Evolutionary conservation across 2,329 filamentous ascomycete species (phyloP).

Genomic region (Neospermospora avenae): DNA sequence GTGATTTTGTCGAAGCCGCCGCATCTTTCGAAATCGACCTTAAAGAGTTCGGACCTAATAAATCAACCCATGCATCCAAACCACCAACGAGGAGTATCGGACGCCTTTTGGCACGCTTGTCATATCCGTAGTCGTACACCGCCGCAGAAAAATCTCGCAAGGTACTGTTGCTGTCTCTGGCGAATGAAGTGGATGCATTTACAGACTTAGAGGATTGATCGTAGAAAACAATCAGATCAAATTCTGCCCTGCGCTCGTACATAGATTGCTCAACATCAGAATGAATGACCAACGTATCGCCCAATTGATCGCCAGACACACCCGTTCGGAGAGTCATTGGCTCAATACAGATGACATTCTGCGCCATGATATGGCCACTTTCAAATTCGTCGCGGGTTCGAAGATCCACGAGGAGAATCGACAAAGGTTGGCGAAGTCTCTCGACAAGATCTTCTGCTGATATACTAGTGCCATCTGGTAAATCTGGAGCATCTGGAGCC

Average conservation of each 20-base stretch:
- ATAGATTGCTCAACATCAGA: slow-evolving; percentile 71
- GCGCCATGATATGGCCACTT: slow-evolving; percentile 81
- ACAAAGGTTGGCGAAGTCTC: slow-evolving; percentile 58
- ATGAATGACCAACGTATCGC: slow-evolving; percentile 67
- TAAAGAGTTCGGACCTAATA: slow-evolving; percentile 60
- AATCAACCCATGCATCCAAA: slow-evolving; percentile 78
- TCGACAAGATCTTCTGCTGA: slow-evolving; percentile 64
- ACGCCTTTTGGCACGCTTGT: slow-evolving; percentile 66
- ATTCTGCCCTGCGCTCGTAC: slow-evolving; percentile 70
- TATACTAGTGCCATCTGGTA: slow-evolving; percentile 27
- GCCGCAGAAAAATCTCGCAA: slow-evolving; percentile 74
- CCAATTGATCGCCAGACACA: slow-evolving; percentile 58
- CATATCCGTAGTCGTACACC: slow-evolving; percentile 78
- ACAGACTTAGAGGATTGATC: slow-evolving; percentile 58
- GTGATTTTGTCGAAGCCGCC: slow-evolving; percentile 36
- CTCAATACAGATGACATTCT: slow-evolving; percentile 85
- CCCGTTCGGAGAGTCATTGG: slow-evolving; percentile 70
- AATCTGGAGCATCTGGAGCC: slow-evolving; percentile 9
- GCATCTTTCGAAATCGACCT: slow-evolving; percentile 35
- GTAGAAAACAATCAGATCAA: slow-evolving; percentile 88
- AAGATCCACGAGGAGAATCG: slow-evolving; percentile 82
- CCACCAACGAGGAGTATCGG: slow-evolving; percentile 82
- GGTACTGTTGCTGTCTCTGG: slow-evolving; percentile 47
- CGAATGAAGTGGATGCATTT: slow-evolving; percentile 39
- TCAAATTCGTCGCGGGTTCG: slow-evolving; percentile 78